These are phyloP conservation scores for Glutinoglossum americanum DNA, from an alignment of 495 filamentous ascomycete genomes.

Conservation along the genomic window DNA sequence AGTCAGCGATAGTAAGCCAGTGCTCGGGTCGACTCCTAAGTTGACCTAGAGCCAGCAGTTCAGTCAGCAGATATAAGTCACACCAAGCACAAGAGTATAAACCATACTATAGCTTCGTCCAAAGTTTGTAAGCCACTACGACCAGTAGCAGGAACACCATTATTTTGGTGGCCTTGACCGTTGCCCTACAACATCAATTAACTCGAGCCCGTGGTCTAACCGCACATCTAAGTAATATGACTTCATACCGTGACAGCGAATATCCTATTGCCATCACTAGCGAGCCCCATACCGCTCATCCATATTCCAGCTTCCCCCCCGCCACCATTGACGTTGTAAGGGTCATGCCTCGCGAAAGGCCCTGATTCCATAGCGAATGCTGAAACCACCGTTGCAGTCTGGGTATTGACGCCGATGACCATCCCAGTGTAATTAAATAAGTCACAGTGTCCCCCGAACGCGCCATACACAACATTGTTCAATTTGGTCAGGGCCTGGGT, in stretches of 20 bases:
- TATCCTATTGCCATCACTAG: constrained; percentile 19
- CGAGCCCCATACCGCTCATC: constrained; percentile 21
- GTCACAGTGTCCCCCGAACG: constrained; percentile 20
- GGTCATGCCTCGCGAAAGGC: constrained; percentile 11
- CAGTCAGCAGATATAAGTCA: not conserved
- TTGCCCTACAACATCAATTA: not conserved
- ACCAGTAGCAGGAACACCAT: not conserved
- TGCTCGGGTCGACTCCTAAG: constrained; percentile 8
- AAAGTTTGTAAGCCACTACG: not conserved
- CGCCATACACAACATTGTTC: constrained; percentile 18
- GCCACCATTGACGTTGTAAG: constrained; percentile 12
- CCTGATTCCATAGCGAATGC: constrained; percentile 18
- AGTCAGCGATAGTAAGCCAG: constrained; percentile 8
- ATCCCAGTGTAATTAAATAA: constrained; percentile 14
- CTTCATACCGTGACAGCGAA: constrained; percentile 17
- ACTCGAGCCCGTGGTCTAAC: not conserved
- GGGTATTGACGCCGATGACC: constrained; percentile 9
- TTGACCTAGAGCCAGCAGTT: not conserved
- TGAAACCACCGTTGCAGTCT: constrained; percentile 3
- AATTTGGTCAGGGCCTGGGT: constrained; percentile 13
- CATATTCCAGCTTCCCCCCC: constrained; percentile 24
- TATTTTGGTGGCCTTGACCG: not conserved
- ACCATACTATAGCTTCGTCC: not conserved
- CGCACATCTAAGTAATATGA: too few relatives aligned
- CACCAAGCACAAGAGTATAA: not conserved